Evolutionary conservation across 768 basidiomycete genomes (phyloP).

Genomic region (Mycena haematopus): DNA sequence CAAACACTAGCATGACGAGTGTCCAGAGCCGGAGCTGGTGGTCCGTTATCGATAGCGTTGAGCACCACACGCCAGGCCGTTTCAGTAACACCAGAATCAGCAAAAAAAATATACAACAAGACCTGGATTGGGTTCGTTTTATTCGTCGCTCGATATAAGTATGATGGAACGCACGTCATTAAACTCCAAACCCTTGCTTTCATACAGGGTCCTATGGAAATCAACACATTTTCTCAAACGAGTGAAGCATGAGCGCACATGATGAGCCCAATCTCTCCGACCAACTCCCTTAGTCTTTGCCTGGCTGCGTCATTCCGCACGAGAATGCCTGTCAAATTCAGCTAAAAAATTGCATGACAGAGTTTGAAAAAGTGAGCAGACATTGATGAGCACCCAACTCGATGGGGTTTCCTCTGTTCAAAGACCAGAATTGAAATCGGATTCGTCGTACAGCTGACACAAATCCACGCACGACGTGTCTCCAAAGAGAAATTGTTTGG

Average conservation of each 20-base stretch:
- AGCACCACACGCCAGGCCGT: constrained; percentile 68
- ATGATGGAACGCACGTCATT: constrained; percentile 53
- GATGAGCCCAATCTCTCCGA: constrained; percentile 66
- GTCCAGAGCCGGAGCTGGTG: constrained; percentile 54
- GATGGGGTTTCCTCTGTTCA: constrained; percentile 52
- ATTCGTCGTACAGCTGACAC: not conserved
- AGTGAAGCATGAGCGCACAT: constrained; percentile 35
- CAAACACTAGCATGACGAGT: constrained; percentile 64
- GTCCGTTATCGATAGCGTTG: constrained; percentile 43
- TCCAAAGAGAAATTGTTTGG: constrained; percentile 66
- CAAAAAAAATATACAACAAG: constrained; percentile 76
- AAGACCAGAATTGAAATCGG: not conserved
- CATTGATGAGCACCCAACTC: constrained; percentile 75
- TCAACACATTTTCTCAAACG: constrained; percentile 36
- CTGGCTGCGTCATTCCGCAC: constrained; percentile 66
- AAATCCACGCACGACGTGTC: constrained; percentile 46
- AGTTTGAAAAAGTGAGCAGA: constrained; percentile 36
- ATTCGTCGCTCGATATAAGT: not conserved
- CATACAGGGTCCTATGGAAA: constrained; percentile 54
- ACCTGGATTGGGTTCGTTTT: constrained; percentile 44
- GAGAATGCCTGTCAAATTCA: constrained; percentile 58
- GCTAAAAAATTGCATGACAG: not conserved
- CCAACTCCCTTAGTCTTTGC: constrained; percentile 50
- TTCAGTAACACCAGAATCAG: constrained; percentile 59
- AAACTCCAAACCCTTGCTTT: constrained; percentile 73